Conservation (phyloP, 768 basidiomycete species). For the Boletus rubescentipes region DNA sequence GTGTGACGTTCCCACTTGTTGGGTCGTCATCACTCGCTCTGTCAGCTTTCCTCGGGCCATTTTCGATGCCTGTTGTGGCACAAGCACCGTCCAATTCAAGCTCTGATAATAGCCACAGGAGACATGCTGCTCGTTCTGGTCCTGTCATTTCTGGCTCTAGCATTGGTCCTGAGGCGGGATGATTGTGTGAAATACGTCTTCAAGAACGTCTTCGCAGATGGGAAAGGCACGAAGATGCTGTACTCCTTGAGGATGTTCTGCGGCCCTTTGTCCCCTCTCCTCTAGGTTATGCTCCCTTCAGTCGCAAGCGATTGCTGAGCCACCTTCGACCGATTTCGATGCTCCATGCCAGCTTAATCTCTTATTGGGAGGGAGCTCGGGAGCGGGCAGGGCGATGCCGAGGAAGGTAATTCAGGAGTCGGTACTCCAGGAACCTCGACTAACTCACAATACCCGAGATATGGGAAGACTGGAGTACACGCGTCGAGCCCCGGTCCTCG, state of each 20-base stretch:
- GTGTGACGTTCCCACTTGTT: conserved; percentile 77
- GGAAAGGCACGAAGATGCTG: conserved; percentile 59
- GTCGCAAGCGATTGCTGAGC: conserved; percentile 22
- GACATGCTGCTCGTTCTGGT: conserved; percentile 18
- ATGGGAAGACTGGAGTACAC: conserved; percentile 68
- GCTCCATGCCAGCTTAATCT: conserved; percentile 24
- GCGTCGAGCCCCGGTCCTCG: conserved; percentile 64
- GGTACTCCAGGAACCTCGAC: conserved; percentile 17
- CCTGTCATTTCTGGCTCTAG: conserved; percentile 36
- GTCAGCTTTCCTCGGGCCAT: conserved; percentile 10
- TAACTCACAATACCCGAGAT: conserved; percentile 29
- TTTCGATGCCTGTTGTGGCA: conserved; percentile 7
- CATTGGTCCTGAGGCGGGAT: conserved; percentile 56
- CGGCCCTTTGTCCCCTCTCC: conserved; percentile 40
- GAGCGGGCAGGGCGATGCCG: conserved; percentile 15
- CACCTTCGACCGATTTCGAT: conserved; percentile 29
- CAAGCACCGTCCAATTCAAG: conserved; percentile 9
- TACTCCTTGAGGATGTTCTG: conserved; percentile 64
- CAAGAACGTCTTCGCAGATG: conserved; percentile 70
- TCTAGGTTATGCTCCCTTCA: conserved; percentile 7
- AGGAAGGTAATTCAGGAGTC: conserved; percentile 13
- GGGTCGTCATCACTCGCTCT: conserved; percentile 36
- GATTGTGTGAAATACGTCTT: conserved; percentile 69
- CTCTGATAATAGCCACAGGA: neutral
- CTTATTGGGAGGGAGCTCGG: conserved; percentile 22